Base-by-base conservation (phyloP, 805 yeast genomes). In the Candida pseudoglaebosa region DNA sequence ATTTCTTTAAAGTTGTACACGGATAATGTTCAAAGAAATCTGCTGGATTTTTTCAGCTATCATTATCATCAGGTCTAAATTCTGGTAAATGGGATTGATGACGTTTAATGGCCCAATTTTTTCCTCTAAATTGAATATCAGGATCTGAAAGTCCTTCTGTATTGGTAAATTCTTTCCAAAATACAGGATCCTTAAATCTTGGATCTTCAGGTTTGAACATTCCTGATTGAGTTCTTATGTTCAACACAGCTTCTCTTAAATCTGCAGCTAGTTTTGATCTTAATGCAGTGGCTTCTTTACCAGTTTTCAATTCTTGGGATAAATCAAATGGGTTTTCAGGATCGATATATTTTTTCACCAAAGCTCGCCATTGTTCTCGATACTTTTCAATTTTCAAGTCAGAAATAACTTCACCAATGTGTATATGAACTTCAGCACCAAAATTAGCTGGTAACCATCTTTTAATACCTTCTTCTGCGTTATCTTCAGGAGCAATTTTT, bases 41-140 rank as follows among this genome's bases (percentile, higher is more conserved):
- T n/a, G n/a, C n/a, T n/a, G n/a, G n/a, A n/a, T 22, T 8, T 22
- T 22, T 22, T 8, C 26, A 8, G 26, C 26, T 22, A 7, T 28
- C 19, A 24, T 26, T 28, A 12, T 24, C 34, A 14, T 34, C 46
- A 8, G 39, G 33, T 14, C 47, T 44, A 36, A 40, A 57, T 28
- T 61, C 66, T 6, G 65, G 67, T 36, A 69, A 52, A 52, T 67
- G 72, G 39, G 67, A 68, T 55, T 85, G 95, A 34, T 80, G 71
- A 49, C 88, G 70, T 54, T 75, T 77, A 28, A 84, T 75, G 1
- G 95, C 95, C 93, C 95, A 85, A 54, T 86, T 86, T 52, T 79
- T 65, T 2, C 95, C 95, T 19, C 84, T 72, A 48, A 86, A 84
- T 48, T 78, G 62, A 16, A 86, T 75, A 39, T 78, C 84, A 0